These are phyloP conservation scores for Erigeron philadelphicus DNA, from an alignment of 140 eudicot species.

Conservation along the genomic window DNA sequence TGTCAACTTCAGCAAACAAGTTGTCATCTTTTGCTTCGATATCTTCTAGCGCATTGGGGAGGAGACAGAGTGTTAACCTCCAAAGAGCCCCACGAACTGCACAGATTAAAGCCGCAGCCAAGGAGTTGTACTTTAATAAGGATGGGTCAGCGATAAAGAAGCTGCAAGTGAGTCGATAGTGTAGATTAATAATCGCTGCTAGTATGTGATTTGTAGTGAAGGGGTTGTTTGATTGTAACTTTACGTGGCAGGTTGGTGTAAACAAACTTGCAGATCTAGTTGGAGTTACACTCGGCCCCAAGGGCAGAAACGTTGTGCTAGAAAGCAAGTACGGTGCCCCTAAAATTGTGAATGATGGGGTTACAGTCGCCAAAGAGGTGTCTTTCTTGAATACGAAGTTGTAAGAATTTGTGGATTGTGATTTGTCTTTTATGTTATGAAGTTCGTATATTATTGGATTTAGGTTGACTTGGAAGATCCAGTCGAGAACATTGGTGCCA, in stretches of 20 bases:
- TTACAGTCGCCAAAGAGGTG: conserved; percentile 85
- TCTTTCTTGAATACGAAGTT: not conserved
- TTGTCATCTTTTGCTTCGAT: conserved; percentile 54
- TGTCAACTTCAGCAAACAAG: conserved; percentile 33
- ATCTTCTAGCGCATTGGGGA: conserved; percentile 43
- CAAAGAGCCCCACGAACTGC: conserved; percentile 32
- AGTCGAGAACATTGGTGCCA: conserved; percentile 91
- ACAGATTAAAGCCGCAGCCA: conserved; percentile 57
- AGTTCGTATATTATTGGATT: not conserved
- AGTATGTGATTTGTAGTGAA: not conserved
- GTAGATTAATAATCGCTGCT: not conserved
- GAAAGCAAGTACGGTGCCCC: conserved; percentile 90
- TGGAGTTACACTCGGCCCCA: conserved; percentile 93
- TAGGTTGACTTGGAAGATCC: conserved; percentile 29
- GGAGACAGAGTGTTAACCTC: conserved; percentile 41
- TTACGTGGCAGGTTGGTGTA: conserved; percentile 59
- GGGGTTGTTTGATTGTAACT: not conserved
- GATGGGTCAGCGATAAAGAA: conserved; percentile 80
- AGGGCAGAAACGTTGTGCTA: conserved; percentile 80
- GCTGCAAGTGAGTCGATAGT: conserved; percentile 50
- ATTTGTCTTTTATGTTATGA: not conserved
- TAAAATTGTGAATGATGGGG: conserved; percentile 86
- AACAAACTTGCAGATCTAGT: conserved; percentile 87
- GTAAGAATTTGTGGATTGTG: not conserved
- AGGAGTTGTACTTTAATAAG: conserved; percentile 76